Base-by-base conservation (phyloP, 2,329 filamentous ascomycete species). In the Phaeosphaeriaceae sp. region DNA sequence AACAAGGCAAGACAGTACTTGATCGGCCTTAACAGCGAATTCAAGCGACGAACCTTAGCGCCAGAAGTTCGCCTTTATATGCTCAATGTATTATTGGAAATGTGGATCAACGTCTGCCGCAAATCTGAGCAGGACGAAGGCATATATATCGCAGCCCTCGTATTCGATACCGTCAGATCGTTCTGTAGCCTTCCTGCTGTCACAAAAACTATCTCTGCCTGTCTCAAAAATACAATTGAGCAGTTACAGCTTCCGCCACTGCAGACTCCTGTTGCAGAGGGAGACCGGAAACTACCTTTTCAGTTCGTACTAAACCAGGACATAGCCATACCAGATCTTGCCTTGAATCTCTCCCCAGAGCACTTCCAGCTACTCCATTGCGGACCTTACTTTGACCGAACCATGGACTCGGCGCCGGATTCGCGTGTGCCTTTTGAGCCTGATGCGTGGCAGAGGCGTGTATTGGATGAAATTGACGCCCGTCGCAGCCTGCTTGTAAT, bases 361-460 rank as follows among this genome's bases (percentile, higher is more conserved):
- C 79, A 87, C 15, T 89, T 92, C 52, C 88, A 92, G 62, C 75
- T 92, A 9, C 71, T 83, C 7, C 77, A 88, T 63, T 87, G 83
- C 40, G 88, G 88, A 0, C 88, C 88, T 0, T 91, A 88, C 62
- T 81, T 92, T 70, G 88, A 92, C 60, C 79, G 88, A n/a, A 85
- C 81, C 57, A 87, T 91, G 61, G 86, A 89, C 61, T 86, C 88
- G 0, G 77, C 76, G 11, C 81, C 83, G 0, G 89, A 92, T 66
- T 54, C 77, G n/a, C 82, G 89, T 50, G 88, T 90, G 0, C 79
- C 80, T 1, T 93, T 93, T 64, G 74, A 86, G 4, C 89, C 89
- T 1, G 89, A 93, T 74, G 83, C 81, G 3, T 93, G 89, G 89
- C 89, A 93, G 71, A 77, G 87, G 46, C 78, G 83, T 30, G 88